Evolutionary conservation across 202 grass and related monocot genomes (phyloP).

Genomic region (Hordeum pubiflorum): DNA sequence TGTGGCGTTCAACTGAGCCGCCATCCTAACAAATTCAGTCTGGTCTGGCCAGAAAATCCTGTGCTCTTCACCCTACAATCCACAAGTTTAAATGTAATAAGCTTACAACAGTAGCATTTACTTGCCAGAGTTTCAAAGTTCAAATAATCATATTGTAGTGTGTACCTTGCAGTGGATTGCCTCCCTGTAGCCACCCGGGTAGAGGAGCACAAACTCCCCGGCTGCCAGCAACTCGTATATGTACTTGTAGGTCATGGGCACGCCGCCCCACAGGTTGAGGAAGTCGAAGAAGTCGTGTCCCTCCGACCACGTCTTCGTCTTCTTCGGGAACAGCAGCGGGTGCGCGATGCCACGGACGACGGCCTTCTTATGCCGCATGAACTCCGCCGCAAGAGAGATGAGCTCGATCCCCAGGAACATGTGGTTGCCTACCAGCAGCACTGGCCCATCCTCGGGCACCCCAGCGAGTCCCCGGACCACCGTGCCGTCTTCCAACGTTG

Average conservation of each 20-base stretch:
- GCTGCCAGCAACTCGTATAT: slow-evolving; percentile 45
- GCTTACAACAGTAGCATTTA: background rate
- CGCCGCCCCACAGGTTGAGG: slow-evolving; percentile 48
- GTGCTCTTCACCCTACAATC: slow-evolving; percentile 51
- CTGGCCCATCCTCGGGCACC: slow-evolving; percentile 43
- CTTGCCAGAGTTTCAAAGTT: background rate
- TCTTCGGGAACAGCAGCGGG: slow-evolving; percentile 47
- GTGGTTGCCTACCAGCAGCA: slow-evolving; percentile 75
- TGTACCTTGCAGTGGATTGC: slow-evolving; percentile 58
- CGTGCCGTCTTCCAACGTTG: slow-evolving; percentile 42
- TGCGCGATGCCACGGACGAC: slow-evolving; percentile 51
- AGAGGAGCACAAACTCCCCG: slow-evolving; percentile 53
- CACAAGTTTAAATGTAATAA: background rate
- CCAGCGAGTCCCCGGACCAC: slow-evolving; percentile 45
- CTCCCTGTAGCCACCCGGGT: slow-evolving; percentile 56
- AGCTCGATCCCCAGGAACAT: slow-evolving; percentile 64
- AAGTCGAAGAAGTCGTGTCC: slow-evolving; percentile 65
- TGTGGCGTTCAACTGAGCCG: slow-evolving; percentile 49
- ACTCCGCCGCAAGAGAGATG: slow-evolving; percentile 45
- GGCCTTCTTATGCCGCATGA: slow-evolving; percentile 35
- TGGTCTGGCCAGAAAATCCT: slow-evolving; percentile 49
- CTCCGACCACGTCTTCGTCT: slow-evolving; percentile 28
- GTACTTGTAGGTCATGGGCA: slow-evolving; percentile 42
- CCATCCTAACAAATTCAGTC: slow-evolving; percentile 61
- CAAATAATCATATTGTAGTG: background rate